Base-by-base conservation (phyloP, 805 yeast genomes). In the Brettanomyces custersianus region DNA sequence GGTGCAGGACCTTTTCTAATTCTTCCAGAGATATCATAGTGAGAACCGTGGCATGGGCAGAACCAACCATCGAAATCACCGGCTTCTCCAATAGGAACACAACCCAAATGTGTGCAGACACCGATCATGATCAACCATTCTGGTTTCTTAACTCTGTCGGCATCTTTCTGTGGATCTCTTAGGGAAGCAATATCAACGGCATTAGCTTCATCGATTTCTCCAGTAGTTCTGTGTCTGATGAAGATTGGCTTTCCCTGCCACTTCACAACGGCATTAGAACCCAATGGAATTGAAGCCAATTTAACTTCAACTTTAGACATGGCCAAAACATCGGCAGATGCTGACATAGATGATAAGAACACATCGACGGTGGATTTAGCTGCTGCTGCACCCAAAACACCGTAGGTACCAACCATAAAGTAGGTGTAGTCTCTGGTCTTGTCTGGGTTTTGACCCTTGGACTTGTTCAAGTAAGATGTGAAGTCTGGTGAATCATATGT, bases 11-110 rank as follows among this genome's bases (percentile, higher is more conserved):
- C 99, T 72, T 78, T 90, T 80, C 99, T 86, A 63, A 92, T 90
- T 80, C 99, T 90, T 66, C 99, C 99, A 46, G 96, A 88, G 70
- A 94, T 94, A 70, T 92, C 98, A 69, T 92, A 92, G 68, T 94
- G 98, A 60, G 97, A 90, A 77, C 98, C 99, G 75, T 94, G 99
- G 74, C 98, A 92, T 49, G 99, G 98, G 69, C 98, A 92, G 90
- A 92, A 92, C 99, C 99, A 92, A 63, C 99, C 99, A 63, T 96
- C 97, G 55, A 76, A 92, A 67, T 92, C 99, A 70, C 99, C 99
- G 49, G 96, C 80, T 72, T 92, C 97, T 63, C 99, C 99, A 58
- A 92, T 92, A 51, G 99, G 99, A 44, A 92, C 99, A 81, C 99
- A 92, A 65, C 99, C 99, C 74, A 92, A 80, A 66, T 92, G 99